Conservation (phyloP, 257 asterid species). For the Hygrophila difformis region DNA sequence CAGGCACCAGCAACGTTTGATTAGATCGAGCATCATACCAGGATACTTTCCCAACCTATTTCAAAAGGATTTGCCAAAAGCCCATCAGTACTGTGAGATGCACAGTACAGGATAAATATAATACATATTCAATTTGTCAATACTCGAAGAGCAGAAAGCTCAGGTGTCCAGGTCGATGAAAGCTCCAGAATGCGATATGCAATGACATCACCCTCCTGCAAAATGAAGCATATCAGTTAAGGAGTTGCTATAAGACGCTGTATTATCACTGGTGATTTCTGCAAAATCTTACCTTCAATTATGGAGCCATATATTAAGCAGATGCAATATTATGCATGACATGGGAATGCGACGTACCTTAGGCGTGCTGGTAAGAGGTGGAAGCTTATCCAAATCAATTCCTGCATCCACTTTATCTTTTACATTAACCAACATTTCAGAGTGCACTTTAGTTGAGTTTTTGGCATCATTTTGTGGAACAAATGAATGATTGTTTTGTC, state of each 20-base stretch:
- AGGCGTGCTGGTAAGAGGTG: conserved; percentile 54
- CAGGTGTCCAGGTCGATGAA: conserved; percentile 94
- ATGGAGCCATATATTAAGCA: too few relatives aligned
- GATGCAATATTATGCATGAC: too few relatives aligned
- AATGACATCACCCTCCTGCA: conserved; percentile 81
- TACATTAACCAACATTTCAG: conserved; percentile 23
- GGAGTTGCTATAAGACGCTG: too few relatives aligned
- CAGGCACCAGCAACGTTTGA: conserved; percentile 41
- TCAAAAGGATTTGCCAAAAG: conserved; percentile 15
- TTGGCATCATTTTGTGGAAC: conserved; percentile 34
- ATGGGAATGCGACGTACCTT: too few relatives aligned
- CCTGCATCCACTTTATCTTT: conserved; percentile 25
- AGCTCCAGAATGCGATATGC: conserved; percentile 75
- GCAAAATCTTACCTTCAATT: too few relatives aligned
- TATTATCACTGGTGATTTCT: too few relatives aligned
- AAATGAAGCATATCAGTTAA: conserved; percentile 7
- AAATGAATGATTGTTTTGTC: conserved; percentile 44
- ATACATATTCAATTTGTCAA: conserved; percentile 10
- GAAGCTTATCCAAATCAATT: conserved; percentile 64
- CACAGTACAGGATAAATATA: not conserved
- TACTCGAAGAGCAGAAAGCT: conserved; percentile 72
- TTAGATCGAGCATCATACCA: conserved; percentile 37
- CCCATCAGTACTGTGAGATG: not conserved
- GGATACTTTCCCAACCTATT: conserved; percentile 73
- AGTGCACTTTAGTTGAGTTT: conserved; percentile 21